These are phyloP conservation scores for Hypoxylon sp. DNA, from an alignment of 2,329 filamentous ascomycete species.

Conservation along the genomic window DNA sequence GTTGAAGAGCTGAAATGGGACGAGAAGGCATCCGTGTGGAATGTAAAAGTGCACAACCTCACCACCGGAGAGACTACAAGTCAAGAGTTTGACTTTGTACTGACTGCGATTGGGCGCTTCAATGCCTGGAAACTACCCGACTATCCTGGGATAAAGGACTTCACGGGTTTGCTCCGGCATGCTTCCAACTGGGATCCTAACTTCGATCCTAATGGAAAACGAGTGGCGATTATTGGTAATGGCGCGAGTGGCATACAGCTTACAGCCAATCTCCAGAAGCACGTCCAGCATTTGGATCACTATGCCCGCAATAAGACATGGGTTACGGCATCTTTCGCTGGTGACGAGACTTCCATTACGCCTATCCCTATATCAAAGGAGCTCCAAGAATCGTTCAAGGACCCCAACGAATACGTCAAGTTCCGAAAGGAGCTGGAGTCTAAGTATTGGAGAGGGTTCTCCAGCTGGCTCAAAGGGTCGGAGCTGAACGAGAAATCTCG, in stretches of 20 bases:
- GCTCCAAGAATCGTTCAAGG: conserved; percentile 68
- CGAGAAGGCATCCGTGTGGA: conserved; percentile 68
- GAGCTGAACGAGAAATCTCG: conserved; percentile 64
- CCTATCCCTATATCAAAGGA: conserved; percentile 70
- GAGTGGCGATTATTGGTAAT: conserved; percentile 74
- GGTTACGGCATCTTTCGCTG: conserved; percentile 75
- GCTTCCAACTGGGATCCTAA: conserved; percentile 72
- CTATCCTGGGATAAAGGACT: conserved; percentile 70
- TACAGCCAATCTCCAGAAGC: conserved; percentile 66
- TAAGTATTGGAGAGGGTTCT: conserved; percentile 75
- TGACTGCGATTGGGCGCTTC: conserved; percentile 76
- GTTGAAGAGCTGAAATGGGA: conserved; percentile 72
- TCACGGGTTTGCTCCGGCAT: conserved; percentile 70
- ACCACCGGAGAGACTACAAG: conserved; percentile 57
- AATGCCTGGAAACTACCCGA: conserved; percentile 75
- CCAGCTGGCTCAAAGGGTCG: conserved; percentile 68
- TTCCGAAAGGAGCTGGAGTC: conserved; percentile 59
- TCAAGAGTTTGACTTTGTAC: conserved; percentile 71
- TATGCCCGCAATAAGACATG: conserved; percentile 77
- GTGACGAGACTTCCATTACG: conserved; percentile 68
- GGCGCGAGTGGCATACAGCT: conserved; percentile 73
- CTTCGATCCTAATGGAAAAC: conserved; percentile 65
- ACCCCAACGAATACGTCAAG: conserved; percentile 73
- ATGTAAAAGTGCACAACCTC: conserved; percentile 62
- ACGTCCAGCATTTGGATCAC: conserved; percentile 69